Evolutionary conservation across 768 basidiomycete species (phyloP).

Genomic region (Trametes punicea): DNA sequence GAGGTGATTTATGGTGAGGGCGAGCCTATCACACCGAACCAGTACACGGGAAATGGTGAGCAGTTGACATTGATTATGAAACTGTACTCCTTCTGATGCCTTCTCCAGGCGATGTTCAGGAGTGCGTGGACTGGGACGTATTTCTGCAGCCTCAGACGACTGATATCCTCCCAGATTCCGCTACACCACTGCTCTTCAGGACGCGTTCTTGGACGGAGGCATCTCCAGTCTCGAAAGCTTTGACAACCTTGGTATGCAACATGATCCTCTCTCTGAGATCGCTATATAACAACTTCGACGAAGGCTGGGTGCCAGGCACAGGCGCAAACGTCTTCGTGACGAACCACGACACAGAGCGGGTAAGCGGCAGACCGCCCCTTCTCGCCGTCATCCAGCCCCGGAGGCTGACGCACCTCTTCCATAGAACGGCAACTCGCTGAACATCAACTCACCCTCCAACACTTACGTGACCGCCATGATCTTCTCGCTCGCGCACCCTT

Average conservation of each 20-base stretch:
- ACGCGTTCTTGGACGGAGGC: slow-evolving; percentile 49
- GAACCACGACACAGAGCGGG: slow-evolving; percentile 69
- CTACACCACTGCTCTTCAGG: slow-evolving; percentile 50
- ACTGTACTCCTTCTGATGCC: background rate
- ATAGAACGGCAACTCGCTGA: slow-evolving; percentile 52
- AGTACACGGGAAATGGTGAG: slow-evolving; percentile 52
- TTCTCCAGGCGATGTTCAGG: slow-evolving; percentile 56
- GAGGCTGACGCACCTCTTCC: background rate
- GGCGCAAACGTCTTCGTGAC: slow-evolving; percentile 63
- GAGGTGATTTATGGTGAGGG: slow-evolving; percentile 50
- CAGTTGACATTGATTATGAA: background rate
- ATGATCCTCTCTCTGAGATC: background rate
- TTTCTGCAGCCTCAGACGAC: background rate
- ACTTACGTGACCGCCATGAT: slow-evolving; percentile 57
- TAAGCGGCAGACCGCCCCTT: slow-evolving; percentile 18
- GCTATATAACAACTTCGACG: background rate
- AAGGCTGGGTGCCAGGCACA: slow-evolving; percentile 56
- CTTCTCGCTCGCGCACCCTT: slow-evolving; percentile 65
- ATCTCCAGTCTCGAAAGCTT: slow-evolving; percentile 52
- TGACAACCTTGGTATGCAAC: slow-evolving; percentile 42
- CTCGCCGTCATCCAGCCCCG: background rate
- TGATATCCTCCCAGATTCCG: slow-evolving; percentile 40
- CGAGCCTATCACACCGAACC: slow-evolving; percentile 50
- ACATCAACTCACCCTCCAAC: slow-evolving; percentile 60
- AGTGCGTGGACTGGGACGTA: slow-evolving; percentile 33